Percentiles rank a stretch among this genome's conserved stretches.
phyloP scores from a whole-genome alignment of 306 rosid species.

The Heteromeles arbutifolia region DNA sequence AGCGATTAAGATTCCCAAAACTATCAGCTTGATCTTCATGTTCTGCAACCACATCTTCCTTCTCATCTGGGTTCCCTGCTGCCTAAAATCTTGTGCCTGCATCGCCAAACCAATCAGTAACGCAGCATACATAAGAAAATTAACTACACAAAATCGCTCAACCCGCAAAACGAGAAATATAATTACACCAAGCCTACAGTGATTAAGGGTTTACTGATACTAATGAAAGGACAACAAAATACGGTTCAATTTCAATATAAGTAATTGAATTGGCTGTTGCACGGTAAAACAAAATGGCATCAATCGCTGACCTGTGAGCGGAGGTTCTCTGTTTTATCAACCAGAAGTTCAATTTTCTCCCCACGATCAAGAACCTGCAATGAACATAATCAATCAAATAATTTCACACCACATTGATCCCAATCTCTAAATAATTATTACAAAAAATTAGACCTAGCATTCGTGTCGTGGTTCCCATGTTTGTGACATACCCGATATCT shows the following conservation, averaged over 20 bases:
- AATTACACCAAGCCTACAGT: background rate
- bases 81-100: constrained; percentile 91
- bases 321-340: constrained; percentile 88
- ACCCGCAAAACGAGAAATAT: background rate
- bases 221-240: background rate
- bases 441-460: background rate
- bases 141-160: background rate
- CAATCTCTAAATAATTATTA: background rate
- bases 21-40: constrained; percentile 85
- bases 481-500: no score
- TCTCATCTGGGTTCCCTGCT: constrained; percentile 86
- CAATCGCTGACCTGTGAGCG: constrained; percentile 61
- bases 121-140: background rate
- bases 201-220: background rate
- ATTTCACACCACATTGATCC: background rate
- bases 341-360: constrained; percentile 84
- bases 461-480: no score
- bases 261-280: background rate
- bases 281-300: background rate
- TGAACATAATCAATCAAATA: constrained; percentile 12
- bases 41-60: constrained; percentile 94
- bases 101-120: constrained; percentile 7
- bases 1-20: constrained; percentile 61
- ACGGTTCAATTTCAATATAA: background rate
- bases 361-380: constrained; percentile 92